Evolutionary conservation across 345 rosid species (phyloP).

Genomic region (Populus nigra): DNA sequence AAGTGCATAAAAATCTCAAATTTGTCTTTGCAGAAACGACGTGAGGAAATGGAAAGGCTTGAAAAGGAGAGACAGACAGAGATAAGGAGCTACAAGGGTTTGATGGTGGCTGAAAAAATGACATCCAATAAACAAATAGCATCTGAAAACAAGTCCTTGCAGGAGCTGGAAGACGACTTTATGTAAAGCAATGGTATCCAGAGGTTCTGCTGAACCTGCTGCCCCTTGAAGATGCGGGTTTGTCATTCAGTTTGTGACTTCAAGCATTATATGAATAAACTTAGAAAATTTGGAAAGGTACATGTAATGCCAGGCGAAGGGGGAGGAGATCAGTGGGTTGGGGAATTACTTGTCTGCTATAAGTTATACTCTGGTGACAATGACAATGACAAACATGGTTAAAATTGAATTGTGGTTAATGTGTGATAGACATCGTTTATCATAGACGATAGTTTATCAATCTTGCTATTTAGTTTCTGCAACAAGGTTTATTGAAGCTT

Average conservation of each 20-base stretch:
- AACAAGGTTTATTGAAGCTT: too few species aligned
- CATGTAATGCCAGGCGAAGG: background rate
- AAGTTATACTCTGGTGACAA: constrained; percentile 17
- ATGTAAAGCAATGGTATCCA: constrained; percentile 45
- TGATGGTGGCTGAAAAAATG: constrained; percentile 96
- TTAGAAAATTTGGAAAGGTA: background rate
- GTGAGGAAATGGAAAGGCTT: constrained; percentile 81
- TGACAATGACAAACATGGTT: constrained; percentile 4
- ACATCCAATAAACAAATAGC: constrained; percentile 93
- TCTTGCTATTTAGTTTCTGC: too few species aligned
- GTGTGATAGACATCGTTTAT: background rate
- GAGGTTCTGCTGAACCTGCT: constrained; percentile 10
- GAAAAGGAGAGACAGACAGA: constrained; percentile 94
- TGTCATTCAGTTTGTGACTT: constrained; percentile 17
- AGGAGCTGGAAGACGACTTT: constrained; percentile 96
- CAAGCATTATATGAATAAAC: constrained; percentile 4
- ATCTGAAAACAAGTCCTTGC: constrained; percentile 71
- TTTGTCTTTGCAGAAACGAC: constrained; percentile 62
- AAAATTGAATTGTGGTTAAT: constrained; percentile 6
- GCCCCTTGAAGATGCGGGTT: constrained; percentile 24
- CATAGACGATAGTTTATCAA: too few species aligned
- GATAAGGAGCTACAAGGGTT: constrained; percentile 89
- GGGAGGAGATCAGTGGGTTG: background rate
- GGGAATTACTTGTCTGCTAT: constrained; percentile 17
- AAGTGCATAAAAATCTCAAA: background rate